Evolutionary conservation across 148 eudicot species (phyloP).

Genomic region (Cornus suecica): DNA sequence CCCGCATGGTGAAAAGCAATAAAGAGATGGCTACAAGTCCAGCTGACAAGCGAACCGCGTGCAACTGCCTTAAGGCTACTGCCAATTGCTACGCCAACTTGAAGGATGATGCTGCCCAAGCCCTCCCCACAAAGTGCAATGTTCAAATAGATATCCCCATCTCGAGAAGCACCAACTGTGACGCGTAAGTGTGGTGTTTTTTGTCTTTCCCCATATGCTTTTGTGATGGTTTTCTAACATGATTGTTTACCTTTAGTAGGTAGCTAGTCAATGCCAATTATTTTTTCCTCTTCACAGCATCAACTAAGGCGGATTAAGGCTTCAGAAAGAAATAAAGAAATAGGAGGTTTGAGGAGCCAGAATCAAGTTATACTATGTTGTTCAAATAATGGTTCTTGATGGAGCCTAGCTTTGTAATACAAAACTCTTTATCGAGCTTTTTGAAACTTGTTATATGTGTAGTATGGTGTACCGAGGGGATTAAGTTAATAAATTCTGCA

Average conservation of each 20-base stretch:
- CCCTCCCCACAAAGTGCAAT: slow-evolving; percentile 17
- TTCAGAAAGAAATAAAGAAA: too few relatives aligned
- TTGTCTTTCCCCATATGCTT: too few relatives aligned
- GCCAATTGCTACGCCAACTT: slow-evolving; percentile 13
- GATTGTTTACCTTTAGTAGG: neutral
- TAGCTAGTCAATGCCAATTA: neutral
- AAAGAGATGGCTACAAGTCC: slow-evolving; percentile 8
- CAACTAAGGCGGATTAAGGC: too few relatives aligned
- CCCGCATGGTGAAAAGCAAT: slow-evolving; percentile 12
- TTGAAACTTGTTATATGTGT: neutral
- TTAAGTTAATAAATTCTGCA: too few relatives aligned
- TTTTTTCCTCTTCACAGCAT: too few relatives aligned
- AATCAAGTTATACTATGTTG: too few relatives aligned
- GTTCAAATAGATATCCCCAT: slow-evolving; percentile 11
- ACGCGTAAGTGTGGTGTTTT: slow-evolving; percentile 13
- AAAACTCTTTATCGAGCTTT: too few relatives aligned
- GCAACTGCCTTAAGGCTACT: slow-evolving; percentile 27
- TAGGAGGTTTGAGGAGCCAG: too few relatives aligned
- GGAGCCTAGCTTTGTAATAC: too few relatives aligned
- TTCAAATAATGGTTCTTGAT: too few relatives aligned
- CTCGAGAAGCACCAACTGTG: slow-evolving; percentile 15
- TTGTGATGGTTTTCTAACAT: neutral
- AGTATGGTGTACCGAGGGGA: too few relatives aligned
- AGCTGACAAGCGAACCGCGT: slow-evolving; percentile 11
- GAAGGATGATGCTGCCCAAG: slow-evolving; percentile 19